Conservation (phyloP, 257 asterid species). For the Fraxinus pennsylvanica region DNA sequence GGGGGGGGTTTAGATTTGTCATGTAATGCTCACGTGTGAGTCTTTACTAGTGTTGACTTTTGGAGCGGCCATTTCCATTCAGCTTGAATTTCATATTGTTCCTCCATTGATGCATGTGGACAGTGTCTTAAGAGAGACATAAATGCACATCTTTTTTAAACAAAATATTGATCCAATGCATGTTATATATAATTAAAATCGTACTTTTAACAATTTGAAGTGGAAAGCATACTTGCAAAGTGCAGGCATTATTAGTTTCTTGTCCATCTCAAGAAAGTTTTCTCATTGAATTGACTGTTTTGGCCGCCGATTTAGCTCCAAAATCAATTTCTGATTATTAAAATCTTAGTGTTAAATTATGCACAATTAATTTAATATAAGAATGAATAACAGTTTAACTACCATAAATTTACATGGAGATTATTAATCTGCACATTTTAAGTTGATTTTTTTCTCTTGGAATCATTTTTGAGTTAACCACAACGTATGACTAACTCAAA, state of each 20-base stretch:
- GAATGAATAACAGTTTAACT: too few species aligned
- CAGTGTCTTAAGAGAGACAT: slow-evolving; percentile 14
- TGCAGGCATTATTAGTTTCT: slow-evolving; percentile 15
- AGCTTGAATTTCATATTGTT: slow-evolving; percentile 11
- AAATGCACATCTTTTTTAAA: neutral
- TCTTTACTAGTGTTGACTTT: slow-evolving; percentile 30
- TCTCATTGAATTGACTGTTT: slow-evolving; percentile 21
- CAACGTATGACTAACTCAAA: neutral
- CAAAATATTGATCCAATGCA: slow-evolving; percentile 1
- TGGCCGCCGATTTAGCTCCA: neutral
- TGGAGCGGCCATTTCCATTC: neutral
- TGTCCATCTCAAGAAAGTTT: slow-evolving; percentile 28
- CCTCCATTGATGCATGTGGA: slow-evolving; percentile 21
- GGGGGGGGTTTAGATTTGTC: neutral
- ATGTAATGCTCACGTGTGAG: slow-evolving; percentile 27
- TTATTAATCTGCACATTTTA: too few species aligned
- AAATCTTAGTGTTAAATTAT: neutral
- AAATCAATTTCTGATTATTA: neutral
- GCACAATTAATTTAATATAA: too few species aligned
- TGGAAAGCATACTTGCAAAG: neutral
- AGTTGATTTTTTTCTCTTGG: too few species aligned
- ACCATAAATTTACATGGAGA: too few species aligned
- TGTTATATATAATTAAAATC: neutral
- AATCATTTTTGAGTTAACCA: neutral
- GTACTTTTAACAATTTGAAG: neutral